A percentile compares a stretch with the other conserved stretches of the same genome.
phyloP scores from a whole-genome alignment of 345 rosid genomes.

The Litchi chinensis region DNA sequence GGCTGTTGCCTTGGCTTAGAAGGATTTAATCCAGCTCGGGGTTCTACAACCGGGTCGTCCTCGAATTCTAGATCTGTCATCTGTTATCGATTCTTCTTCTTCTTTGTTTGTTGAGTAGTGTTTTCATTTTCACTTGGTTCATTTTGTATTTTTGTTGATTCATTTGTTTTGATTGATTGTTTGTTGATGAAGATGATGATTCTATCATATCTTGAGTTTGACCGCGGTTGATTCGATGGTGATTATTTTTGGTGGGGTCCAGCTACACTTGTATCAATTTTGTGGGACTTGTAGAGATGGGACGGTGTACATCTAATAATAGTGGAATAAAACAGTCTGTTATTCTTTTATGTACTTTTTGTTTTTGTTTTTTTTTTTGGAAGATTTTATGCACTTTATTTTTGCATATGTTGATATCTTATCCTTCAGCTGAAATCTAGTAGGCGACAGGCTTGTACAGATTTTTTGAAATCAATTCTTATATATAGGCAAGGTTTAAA shows the following conservation, averaged over 20 bases:
- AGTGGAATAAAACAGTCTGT: constrained; percentile 34
- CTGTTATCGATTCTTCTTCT: background rate
- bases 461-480: too few relatives aligned
- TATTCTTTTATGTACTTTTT: constrained; percentile 30
- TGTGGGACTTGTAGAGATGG: constrained; percentile 34
- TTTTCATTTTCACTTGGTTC: background rate
- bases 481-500: too few relatives aligned
- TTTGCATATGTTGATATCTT: too few relatives aligned
- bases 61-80: constrained; percentile 25
- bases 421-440: too few relatives aligned
- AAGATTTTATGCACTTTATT: background rate
- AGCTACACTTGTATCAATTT: constrained; percentile 28
- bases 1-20: constrained; percentile 62
- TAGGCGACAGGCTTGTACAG: too few relatives aligned
- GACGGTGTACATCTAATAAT: constrained; percentile 42
- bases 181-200: constrained; percentile 1
- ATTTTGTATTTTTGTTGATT: constrained; percentile 20
- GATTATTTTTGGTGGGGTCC: constrained; percentile 19
- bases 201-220: constrained; percentile 18
- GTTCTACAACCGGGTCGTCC: background rate
- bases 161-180: constrained; percentile 20
- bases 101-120: constrained; percentile 20
- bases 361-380: background rate
- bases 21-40: background rate
- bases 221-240: background rate